Evolutionary conservation across 768 basidiomycete species (phyloP), one percentile per base, ranked within the genome.

Genomic region (Suillus lakei): DNA sequence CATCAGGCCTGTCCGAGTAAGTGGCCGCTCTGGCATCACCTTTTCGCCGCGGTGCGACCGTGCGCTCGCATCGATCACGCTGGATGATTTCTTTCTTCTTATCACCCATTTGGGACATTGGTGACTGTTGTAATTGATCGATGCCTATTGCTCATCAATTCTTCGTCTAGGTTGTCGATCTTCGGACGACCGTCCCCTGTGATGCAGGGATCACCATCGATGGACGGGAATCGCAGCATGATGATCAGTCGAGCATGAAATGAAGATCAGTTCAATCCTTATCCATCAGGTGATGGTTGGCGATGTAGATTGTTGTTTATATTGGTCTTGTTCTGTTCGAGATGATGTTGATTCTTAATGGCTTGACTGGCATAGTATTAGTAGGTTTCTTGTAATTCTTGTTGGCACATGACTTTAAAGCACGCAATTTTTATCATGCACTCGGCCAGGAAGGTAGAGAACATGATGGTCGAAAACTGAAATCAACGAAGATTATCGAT

Each of bases 181-280:
- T 59, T 76, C 62, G 76, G 66, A 38, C 68, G 75, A 34, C 75
- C 76, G 3, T 69, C 76, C 28, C 75, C 75, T 51, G 65, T 39
- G 32, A 59, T 60, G 32, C 67, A 18, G 30, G 46, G 58, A 28
- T 41, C 39, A 39, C 58, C 39, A 21, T 26, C 1, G 16, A 26
- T 23, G 38, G 38, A 28, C 26, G 21, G 26, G 38, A 6, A 28
- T 28, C 58, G 26, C 39, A 30, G 18, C 18, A 12, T 59, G 18
- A 39, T 41, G 39, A 21, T 41, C 26, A 30, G 28, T 41, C 10
- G 39, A 59, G 38, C 58, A 28, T 59, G 39, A 38, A 1, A 26
- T 16, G 23, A 50, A 16, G 26, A 54, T 32, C 10, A 54, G 30
- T 54, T 39, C 26, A 39, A 41, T 26, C 18, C 18, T 39, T 30